Evolutionary conservation across 768 basidiomycete genomes (phyloP).

Genomic region (Naganishia vishniacii): DNA sequence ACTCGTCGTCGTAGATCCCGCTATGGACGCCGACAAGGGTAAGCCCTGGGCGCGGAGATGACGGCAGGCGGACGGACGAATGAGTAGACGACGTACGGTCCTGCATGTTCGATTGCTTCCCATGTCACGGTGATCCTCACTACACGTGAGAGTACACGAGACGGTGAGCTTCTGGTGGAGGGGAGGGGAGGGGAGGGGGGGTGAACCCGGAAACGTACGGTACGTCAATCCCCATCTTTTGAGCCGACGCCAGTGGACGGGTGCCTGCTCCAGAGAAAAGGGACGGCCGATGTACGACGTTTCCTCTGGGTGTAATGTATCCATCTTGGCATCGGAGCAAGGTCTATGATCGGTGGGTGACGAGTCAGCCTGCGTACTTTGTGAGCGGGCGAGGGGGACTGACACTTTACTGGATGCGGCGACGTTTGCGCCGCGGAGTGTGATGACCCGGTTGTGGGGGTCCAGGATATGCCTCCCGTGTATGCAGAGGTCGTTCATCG

Average conservation of each 20-base stretch:
- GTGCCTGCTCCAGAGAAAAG: slow-evolving; percentile 83
- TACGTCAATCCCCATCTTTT: slow-evolving; percentile 83
- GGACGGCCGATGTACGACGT: slow-evolving; percentile 86
- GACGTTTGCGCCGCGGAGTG: slow-evolving; percentile 76
- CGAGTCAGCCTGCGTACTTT: no score
- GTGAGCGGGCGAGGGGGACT: slow-evolving; percentile 40
- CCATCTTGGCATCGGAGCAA: slow-evolving; percentile 3
- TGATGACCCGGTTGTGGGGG: slow-evolving; percentile 69
- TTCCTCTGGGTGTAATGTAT: slow-evolving; percentile 34
- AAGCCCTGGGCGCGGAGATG: not conserved
- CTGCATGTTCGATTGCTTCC: slow-evolving; percentile 93
- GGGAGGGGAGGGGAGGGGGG: no score
- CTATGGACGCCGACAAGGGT: slow-evolving; percentile 52
- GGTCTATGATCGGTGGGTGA: slow-evolving; percentile 16
- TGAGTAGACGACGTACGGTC: slow-evolving; percentile 62
- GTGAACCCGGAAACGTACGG: slow-evolving; percentile 61
- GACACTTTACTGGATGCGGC: slow-evolving; percentile 78
- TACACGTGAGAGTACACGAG: no score
- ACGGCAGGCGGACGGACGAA: no score
- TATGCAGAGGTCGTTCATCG: slow-evolving; percentile 49
- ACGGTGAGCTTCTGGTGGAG: no score
- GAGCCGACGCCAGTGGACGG: slow-evolving; percentile 71
- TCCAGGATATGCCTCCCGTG: slow-evolving; percentile 81
- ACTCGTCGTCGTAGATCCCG: slow-evolving; percentile 76
- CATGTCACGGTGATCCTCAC: slow-evolving; percentile 91